Conservation (phyloP, 2,329 filamentous ascomycete genomes). For the Tolypocladium capitatum region DNA sequence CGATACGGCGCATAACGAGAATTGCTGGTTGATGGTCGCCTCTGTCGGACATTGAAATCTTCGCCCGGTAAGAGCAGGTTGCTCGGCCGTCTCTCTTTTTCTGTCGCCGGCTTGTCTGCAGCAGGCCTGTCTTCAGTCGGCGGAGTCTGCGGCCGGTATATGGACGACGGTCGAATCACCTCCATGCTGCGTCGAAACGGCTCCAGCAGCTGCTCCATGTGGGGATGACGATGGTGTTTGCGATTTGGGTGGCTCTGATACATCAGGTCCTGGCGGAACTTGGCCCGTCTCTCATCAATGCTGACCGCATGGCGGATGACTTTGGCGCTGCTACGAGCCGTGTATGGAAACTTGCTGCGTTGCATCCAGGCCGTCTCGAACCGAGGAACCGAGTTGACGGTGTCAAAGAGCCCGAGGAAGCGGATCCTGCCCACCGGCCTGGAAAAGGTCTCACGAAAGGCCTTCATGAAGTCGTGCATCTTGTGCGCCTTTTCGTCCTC, state of each 20-base stretch:
- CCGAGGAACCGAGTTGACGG: constrained; percentile 64
- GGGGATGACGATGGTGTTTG: constrained; percentile 11
- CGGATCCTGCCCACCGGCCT: constrained; percentile 59
- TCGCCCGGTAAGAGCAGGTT: constrained; percentile 7
- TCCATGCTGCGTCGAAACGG: constrained; percentile 8
- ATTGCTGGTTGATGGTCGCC: constrained; percentile 1
- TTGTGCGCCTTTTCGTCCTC: constrained; percentile 25
- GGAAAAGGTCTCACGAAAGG: constrained; percentile 70
- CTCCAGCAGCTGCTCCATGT: constrained; percentile 6
- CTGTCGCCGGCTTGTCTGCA: background rate
- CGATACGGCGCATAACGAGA: constrained; percentile 28
- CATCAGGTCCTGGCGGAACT: constrained; percentile 59
- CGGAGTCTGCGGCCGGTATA: background rate
- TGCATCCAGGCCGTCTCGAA: constrained; percentile 72
- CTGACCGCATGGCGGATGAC: constrained; percentile 57
- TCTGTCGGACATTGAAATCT: background rate
- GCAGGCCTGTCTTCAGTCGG: background rate
- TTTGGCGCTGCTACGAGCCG: constrained; percentile 40
- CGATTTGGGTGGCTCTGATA: constrained; percentile 28
- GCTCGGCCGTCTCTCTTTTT: background rate
- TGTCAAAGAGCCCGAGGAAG: constrained; percentile 71
- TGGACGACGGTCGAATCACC: background rate
- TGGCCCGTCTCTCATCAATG: constrained; percentile 58
- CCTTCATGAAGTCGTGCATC: constrained; percentile 63
- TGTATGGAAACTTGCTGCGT: constrained; percentile 63